These are phyloP conservation scores for Tetrahymena borealis DNA, from an alignment of 73 alveolate genomes.

Conservation along the genomic window DNA sequence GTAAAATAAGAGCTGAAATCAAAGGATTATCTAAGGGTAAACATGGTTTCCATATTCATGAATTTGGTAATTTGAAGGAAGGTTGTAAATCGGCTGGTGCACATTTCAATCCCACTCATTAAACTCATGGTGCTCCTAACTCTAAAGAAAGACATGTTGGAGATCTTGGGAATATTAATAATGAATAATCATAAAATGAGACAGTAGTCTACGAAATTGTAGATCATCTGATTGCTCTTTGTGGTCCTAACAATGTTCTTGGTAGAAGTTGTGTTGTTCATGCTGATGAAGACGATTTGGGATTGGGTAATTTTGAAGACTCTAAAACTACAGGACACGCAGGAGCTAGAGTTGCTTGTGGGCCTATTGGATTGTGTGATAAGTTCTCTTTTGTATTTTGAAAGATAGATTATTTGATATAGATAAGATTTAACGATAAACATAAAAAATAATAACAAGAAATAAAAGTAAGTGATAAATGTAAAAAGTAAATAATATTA, in stretches of 20 bases:
- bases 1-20: constrained; percentile 52
- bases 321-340: constrained; percentile 81
- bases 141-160: constrained; percentile 72
- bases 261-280: constrained; percentile 71
- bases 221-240: constrained; percentile 1
- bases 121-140: constrained; percentile 66
- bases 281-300: constrained; percentile 62
- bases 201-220: background rate
- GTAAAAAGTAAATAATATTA: too few relatives aligned
- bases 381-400: constrained; percentile 13
- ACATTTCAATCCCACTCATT: constrained; percentile 66
- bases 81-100: constrained; percentile 81
- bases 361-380: constrained; percentile 25
- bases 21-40: constrained; percentile 60
- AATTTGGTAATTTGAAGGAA: constrained; percentile 70
- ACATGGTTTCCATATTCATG: constrained; percentile 79
- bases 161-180: constrained; percentile 65
- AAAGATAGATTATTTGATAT: background rate
- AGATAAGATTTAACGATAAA: background rate
- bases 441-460: background rate
- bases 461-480: too few relatives aligned
- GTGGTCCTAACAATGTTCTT: constrained; percentile 32
- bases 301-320: constrained; percentile 68
- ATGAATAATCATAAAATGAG: background rate
- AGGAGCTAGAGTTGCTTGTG: constrained; percentile 56